A percentile compares a stretch with the other conserved stretches of the same genome.
These are phyloP conservation scores for Boletus barrowsii DNA, from an alignment of 768 basidiomycete species.

Conservation along the genomic window DNA sequence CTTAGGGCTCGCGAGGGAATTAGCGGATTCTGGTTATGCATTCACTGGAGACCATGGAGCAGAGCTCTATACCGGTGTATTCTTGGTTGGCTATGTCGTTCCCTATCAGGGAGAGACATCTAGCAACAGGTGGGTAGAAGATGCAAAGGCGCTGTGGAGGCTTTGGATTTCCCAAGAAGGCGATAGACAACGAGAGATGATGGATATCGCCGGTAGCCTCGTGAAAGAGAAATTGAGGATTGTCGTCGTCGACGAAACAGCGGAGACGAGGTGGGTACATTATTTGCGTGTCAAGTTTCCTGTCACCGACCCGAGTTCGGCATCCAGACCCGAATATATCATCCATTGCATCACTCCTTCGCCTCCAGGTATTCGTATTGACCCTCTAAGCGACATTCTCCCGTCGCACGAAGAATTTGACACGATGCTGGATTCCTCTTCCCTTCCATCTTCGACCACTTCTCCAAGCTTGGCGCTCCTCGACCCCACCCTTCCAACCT, in stretches of 20 bases:
- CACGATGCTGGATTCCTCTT: constrained; percentile 37
- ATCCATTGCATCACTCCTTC: constrained; percentile 36
- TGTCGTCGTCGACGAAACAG: constrained; percentile 38
- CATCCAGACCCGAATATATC: constrained; percentile 46
- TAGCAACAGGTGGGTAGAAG: constrained; percentile 11
- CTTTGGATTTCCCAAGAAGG: constrained; percentile 18
- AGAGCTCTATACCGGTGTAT: constrained; percentile 20
- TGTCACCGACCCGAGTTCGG: background rate
- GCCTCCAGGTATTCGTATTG: constrained; percentile 36
- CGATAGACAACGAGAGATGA: constrained; percentile 18
- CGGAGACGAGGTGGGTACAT: constrained; percentile 31
- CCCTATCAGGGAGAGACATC: constrained; percentile 6
- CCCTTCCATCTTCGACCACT: constrained; percentile 44
- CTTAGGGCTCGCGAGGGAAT: constrained; percentile 12
- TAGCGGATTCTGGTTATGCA: constrained; percentile 19
- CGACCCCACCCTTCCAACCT: constrained; percentile 55
- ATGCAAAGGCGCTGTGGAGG: constrained; percentile 32
- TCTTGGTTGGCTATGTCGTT: constrained; percentile 23
- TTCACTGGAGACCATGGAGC: constrained; percentile 18
- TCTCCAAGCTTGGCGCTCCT: constrained; percentile 58
- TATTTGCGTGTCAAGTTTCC: background rate
- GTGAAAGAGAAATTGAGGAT: constrained; percentile 43
- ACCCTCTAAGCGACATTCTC: constrained; percentile 50
- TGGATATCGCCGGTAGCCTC: constrained; percentile 27
- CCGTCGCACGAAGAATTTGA: constrained; percentile 48